Evolutionary conservation across 2,329 filamentous ascomycete species (phyloP), one percentile per base, ranked within the genome.

Genomic region (Trichoderma sp.): DNA sequence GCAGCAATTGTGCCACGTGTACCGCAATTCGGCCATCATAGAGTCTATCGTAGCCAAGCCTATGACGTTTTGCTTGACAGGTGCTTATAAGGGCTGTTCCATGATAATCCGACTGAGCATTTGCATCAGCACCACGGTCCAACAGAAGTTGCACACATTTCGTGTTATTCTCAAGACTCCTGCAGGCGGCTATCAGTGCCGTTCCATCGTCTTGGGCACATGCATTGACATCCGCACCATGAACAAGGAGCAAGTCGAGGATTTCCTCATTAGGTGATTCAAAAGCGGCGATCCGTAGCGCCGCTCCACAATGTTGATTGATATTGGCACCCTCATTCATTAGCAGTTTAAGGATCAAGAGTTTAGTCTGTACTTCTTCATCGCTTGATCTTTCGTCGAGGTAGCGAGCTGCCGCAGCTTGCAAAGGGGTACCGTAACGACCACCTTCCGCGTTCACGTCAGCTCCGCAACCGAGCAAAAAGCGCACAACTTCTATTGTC

Each of bases 1-100:
- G 39, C 2, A 43, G 7, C 7, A 0, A 1, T 43, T 0, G 39
- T 1, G 18, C 7, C 39, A 43, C 39, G 0, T 0, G 15, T 18
- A 43, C 36, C 36, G 14, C 36, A 7, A 6, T 3, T 39, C 0
- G 14, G 36, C 14, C 36, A 39, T 39, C 14, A 14, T 12, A 14
- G 2, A 39, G 14, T 39, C 2, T 15, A 36, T 36, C 12, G 12
- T 14, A 14, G 5, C 36, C 11, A 15, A 5, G 0, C 34, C 5
- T 14, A 6, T 36, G 12, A 36, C 7, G 7, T 6, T 39, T 39
- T 7, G 36, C 7, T 18, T n/a, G 15, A 9, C 39, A 43, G 39
- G 39, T n/a, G 18, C 15, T n/a, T n/a, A 43, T n/a, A n/a, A 43
- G 39, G 2, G 39, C 39, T n/a, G 39, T 43, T 43, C 18, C 39